A percentile compares a stretch with the other conserved stretches of the same genome.
Conservation (phyloP, 139 green algal species). For the Tetratostichococcus sp. region DNA sequence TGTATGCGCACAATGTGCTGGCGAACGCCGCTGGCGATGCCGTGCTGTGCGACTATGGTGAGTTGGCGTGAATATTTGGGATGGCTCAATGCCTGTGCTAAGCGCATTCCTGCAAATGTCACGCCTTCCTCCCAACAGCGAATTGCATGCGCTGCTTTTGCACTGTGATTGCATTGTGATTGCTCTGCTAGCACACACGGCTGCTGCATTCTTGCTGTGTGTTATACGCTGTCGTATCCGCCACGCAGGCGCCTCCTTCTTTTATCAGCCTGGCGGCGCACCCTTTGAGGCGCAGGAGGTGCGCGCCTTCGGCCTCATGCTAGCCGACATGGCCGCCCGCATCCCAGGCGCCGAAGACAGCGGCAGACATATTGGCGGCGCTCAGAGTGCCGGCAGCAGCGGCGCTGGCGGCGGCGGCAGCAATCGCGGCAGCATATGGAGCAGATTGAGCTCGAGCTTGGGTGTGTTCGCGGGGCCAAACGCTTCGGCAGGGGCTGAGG, state of each 20-base stretch:
- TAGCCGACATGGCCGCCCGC: slow-evolving; percentile 45
- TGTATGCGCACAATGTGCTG: slow-evolving; percentile 83
- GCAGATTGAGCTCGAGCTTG: too few species aligned
- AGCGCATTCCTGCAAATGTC: too few species aligned
- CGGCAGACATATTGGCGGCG: background rate
- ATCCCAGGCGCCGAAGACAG: background rate
- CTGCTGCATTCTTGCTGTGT: too few species aligned
- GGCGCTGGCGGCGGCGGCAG: background rate
- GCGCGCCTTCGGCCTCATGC: slow-evolving; percentile 69
- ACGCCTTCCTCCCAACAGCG: too few species aligned
- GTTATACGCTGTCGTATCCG: too few species aligned
- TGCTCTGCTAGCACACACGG: too few species aligned
- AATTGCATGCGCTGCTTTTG: too few species aligned
- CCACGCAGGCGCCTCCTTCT: slow-evolving; percentile 67
- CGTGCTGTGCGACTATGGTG: slow-evolving; percentile 77
- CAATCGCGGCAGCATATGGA: background rate
- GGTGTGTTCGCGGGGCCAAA: too few species aligned
- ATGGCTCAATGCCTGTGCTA: too few species aligned
- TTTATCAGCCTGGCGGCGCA: slow-evolving; percentile 38
- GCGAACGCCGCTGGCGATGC: slow-evolving; percentile 30
- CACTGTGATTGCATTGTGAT: too few species aligned
- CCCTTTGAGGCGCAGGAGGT: slow-evolving; percentile 67
- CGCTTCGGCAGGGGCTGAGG: too few species aligned
- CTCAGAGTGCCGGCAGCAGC: background rate
- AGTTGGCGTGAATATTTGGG: background rate